Conservation (phyloP, 164 flowering plant genomes). For the Cinnamomum chago region DNA sequence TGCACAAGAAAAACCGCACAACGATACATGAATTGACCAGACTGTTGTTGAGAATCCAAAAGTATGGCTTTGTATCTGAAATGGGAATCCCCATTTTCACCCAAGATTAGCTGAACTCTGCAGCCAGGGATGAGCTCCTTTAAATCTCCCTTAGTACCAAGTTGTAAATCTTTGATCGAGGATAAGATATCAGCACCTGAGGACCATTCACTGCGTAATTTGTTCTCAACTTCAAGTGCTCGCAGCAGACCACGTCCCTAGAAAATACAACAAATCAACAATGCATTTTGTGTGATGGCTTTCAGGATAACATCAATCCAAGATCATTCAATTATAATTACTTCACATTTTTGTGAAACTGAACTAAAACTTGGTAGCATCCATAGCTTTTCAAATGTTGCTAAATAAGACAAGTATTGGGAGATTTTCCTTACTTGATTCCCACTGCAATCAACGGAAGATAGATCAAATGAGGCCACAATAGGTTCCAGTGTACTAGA, state of each 20-base stretch:
- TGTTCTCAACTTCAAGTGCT: conserved; percentile 73
- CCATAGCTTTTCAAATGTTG: neutral
- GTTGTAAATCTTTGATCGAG: conserved; percentile 71
- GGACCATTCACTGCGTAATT: conserved; percentile 46
- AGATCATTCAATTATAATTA: neutral
- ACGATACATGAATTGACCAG: conserved; percentile 47
- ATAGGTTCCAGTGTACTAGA: conserved; percentile 38
- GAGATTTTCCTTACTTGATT: conserved; percentile 46
- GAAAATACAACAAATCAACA: conserved; percentile 8
- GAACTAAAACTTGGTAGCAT: neutral
- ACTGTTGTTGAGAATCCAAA: conserved; percentile 59
- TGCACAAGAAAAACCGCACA: conserved; percentile 91
- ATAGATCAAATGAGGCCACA: conserved; percentile 33
- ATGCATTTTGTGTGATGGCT: neutral
- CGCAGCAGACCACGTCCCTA: conserved; percentile 63
- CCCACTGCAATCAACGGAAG: conserved; percentile 32
- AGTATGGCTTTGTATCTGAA: conserved; percentile 72
- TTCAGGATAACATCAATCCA: neutral
- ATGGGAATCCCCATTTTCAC: conserved; percentile 40
- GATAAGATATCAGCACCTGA: conserved; percentile 54
- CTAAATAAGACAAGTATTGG: neutral
- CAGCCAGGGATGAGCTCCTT: conserved; percentile 53
- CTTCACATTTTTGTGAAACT: neutral
- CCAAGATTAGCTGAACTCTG: conserved; percentile 57
- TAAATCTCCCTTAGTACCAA: conserved; percentile 67